A percentile compares a stretch with the other conserved stretches of the same genome.
Conservation (phyloP, 2,329 filamentous ascomycete genomes). For the Arthrobotrys conoides region DNA sequence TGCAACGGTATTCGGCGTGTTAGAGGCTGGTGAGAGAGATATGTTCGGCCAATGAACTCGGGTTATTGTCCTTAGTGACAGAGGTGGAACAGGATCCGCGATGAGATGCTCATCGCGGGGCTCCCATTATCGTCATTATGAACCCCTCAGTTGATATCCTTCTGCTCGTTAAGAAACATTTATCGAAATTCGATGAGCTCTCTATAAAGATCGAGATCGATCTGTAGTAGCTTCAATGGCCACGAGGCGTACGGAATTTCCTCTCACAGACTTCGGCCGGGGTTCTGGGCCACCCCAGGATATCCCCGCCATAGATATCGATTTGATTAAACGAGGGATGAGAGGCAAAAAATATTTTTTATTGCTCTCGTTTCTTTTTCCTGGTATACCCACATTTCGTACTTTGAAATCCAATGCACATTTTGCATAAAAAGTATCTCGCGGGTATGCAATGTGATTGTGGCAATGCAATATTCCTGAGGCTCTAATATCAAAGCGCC, state of each 20-base stretch:
- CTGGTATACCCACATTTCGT: not conserved
- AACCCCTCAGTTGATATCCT: slow-evolving; percentile 26
- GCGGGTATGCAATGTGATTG: slow-evolving; percentile 22
- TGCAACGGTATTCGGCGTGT: slow-evolving; percentile 33
- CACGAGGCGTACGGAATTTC: slow-evolving; percentile 21
- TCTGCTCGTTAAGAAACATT: slow-evolving; percentile 1
- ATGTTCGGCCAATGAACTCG: slow-evolving; percentile 40
- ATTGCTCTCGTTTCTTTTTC: slow-evolving; percentile 31
- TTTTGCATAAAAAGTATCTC: slow-evolving; percentile 15
- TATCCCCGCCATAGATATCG: slow-evolving; percentile 32
- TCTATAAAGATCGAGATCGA: slow-evolving; percentile 8
- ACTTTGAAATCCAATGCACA: not conserved
- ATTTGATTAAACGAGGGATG: slow-evolving; percentile 54
- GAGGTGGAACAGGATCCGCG: slow-evolving; percentile 42
- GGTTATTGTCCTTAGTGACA: slow-evolving; percentile 25
- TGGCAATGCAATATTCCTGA: slow-evolving; percentile 41
- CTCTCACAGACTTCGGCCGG: slow-evolving; percentile 5
- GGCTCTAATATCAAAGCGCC: slow-evolving; percentile 48
- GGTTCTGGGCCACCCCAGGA: slow-evolving; percentile 20
- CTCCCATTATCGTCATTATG: slow-evolving; percentile 28
- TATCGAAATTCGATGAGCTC: slow-evolving; percentile 9
- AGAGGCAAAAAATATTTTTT: slow-evolving; percentile 40
- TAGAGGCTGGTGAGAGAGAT: slow-evolving; percentile 4
- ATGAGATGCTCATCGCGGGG: slow-evolving; percentile 54
- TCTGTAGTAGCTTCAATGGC: slow-evolving; percentile 14